Percentiles rank a stretch among this genome's conserved stretches.
These are phyloP conservation scores for Daldinia decipiens DNA, from an alignment of 495 filamentous ascomycete species.

Conservation along the genomic window DNA sequence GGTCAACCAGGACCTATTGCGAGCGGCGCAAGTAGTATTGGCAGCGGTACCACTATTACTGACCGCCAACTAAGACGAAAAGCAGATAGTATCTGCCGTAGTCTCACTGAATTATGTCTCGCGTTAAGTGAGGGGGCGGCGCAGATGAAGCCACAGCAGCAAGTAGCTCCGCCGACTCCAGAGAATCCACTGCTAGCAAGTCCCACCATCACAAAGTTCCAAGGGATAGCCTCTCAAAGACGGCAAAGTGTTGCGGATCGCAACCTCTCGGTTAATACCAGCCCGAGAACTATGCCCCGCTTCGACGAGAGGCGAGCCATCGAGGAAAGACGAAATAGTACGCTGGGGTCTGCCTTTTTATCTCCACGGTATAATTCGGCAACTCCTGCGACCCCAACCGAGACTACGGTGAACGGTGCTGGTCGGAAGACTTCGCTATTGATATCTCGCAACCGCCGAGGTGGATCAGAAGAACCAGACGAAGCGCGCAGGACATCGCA, in stretches of 20 bases:
- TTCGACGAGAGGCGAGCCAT: constrained; percentile 78
- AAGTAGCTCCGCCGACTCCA: constrained; percentile 40
- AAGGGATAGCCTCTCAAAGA: constrained; percentile 47
- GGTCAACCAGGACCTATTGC: constrained; percentile 70
- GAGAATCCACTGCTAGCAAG: constrained; percentile 48
- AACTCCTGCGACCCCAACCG: constrained; percentile 43
- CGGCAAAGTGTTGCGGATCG: constrained; percentile 53
- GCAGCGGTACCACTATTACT: constrained; percentile 66
- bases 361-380: constrained; percentile 52
- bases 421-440: constrained; percentile 60
- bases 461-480: constrained; percentile 59
- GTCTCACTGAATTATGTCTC: constrained; percentile 90
- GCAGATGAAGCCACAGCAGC: constrained; percentile 48
- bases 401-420: constrained; percentile 30
- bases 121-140: constrained; percentile 73
- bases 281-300: constrained; percentile 72
- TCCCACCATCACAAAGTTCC: constrained; percentile 51
- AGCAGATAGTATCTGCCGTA: constrained; percentile 91
- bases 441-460: constrained; percentile 54
- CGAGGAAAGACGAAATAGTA: constrained; percentile 45
- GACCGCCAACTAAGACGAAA: constrained; percentile 89
- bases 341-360: constrained; percentile 46
- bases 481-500: constrained; percentile 60
- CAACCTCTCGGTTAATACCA: constrained; percentile 54
- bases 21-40: constrained; percentile 69